A percentile compares a stretch with the other conserved stretches of the same genome.
phyloP scores from a whole-genome alignment of 345 rosid genomes.

The Garcia nutans region DNA sequence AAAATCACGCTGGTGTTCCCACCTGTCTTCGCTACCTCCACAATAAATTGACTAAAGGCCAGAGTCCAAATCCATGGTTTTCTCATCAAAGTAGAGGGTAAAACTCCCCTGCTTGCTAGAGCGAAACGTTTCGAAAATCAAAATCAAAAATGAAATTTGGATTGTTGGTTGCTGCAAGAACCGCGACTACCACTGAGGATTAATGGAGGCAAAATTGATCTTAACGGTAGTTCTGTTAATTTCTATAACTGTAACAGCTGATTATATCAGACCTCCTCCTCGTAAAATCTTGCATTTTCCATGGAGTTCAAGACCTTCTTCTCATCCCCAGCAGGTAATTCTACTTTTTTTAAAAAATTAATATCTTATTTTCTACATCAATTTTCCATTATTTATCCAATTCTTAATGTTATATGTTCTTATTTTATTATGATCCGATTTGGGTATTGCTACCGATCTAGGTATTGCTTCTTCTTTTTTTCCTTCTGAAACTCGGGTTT shows the following conservation, averaged over 20 bases:
- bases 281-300: constrained; percentile 69
- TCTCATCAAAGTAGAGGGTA: neutral
- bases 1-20: neutral
- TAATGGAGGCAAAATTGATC: constrained; percentile 19
- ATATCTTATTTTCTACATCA: neutral
- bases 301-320: constrained; percentile 48
- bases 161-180: neutral
- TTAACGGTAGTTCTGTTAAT: constrained; percentile 23
- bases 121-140: neutral
- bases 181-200: neutral
- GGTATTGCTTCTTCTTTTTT: constrained; percentile 8
- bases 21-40: neutral
- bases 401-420: neutral
- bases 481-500: neutral
- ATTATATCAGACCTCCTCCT: constrained; percentile 71
- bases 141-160: too few relatives aligned
- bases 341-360: neutral
- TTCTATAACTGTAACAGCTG: constrained; percentile 40
- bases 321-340: constrained; percentile 74
- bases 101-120: neutral
- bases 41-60: neutral
- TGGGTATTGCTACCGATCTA: constrained; percentile 24
- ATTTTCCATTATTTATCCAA: neutral
- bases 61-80: neutral
- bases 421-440: constrained; percentile 20